Evolutionary conservation across 257 asterid species (phyloP), one percentile per base, ranked within the genome.

Genomic region (Anisodus acutangulus): DNA sequence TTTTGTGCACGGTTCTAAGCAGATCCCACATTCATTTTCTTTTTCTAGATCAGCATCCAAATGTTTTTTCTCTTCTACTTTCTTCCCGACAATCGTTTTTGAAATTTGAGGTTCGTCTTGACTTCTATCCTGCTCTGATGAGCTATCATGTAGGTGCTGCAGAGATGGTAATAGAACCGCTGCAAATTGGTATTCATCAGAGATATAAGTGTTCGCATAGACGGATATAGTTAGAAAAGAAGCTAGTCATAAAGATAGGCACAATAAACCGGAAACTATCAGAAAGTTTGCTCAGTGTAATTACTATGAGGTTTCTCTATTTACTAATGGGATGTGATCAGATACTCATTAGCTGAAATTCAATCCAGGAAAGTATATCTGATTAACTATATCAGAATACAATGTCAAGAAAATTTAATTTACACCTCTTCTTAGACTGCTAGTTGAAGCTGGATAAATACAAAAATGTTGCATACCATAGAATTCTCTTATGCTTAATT

Each of bases 1-100:
- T 89, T 92, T 94, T 85, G 98, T 90, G 92, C 98, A 91, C 0
- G 91, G 88, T 90, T 92, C 97, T 84, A 95, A 90, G 89, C 99
- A 95, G 89, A 93, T 93, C 9, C 95, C 97, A 35, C 97, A 93
- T 83, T 93, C 97, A 49, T 92, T 93, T 86, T 93, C 97, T 87
- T 90, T 88, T 71, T 91, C 92, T 72, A 82, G 12, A 57, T 92
- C 89, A 15, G 68, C 86, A 76, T 87, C 88, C 4, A 82, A 78
- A 66, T 49, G 60, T 84, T 85, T 88, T 31, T 66, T 82, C 15
- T 86, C 86, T 59, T 84, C 88, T 8, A 54, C 45, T 47, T 85
- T 88, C 88, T 85, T 87, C 62, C 74, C 72, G 7, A 17, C 86
- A 12, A 57, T 64, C 83, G 66, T 89, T 45, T 85, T 84, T 51